Percentiles rank a stretch among this genome's conserved stretches.
Conservation (phyloP, 352 stramenopile genomes). For the Globisporangium mamillatum region DNA sequence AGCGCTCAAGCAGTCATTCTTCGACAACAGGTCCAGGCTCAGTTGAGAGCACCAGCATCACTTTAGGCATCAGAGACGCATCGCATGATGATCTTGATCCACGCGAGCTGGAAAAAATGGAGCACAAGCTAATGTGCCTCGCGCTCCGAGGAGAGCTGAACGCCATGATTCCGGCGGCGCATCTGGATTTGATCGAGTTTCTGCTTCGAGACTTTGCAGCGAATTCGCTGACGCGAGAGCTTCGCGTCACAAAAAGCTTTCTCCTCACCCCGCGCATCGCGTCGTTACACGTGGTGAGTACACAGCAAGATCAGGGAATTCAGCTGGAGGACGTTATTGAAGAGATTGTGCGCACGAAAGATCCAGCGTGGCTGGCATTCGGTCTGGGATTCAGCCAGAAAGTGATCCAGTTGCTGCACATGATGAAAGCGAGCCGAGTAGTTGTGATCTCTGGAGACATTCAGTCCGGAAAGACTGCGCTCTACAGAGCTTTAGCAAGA, state of each 20-base stretch:
- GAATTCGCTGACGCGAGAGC: conserved; percentile 22
- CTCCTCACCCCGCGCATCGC: not conserved
- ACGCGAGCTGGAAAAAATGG: conserved; percentile 31
- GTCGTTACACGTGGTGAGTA: not conserved
- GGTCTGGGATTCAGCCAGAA: conserved; percentile 37
- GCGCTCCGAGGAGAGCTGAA: conserved; percentile 36
- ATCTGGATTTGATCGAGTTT: conserved; percentile 36
- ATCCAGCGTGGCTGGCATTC: conserved; percentile 29
- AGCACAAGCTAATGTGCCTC: conserved; percentile 36
- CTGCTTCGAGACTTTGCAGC: conserved; percentile 41
- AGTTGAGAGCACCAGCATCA: not conserved
- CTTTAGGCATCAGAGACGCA: not conserved
- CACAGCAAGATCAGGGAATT: not conserved
- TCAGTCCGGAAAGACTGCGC: conserved; percentile 50
- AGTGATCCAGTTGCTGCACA: conserved; percentile 42
- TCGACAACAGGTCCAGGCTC: not conserved
- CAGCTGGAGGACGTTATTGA: conserved; percentile 36
- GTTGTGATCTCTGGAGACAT: conserved; percentile 43
- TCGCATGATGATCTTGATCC: conserved; percentile 5
- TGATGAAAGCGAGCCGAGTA: conserved; percentile 21
- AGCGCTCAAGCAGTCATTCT: not conserved
- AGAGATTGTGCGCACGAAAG: conserved; percentile 18
- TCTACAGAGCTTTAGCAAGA: conserved; percentile 40
- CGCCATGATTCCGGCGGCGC: conserved; percentile 17
- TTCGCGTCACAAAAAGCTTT: conserved; percentile 25